Base-by-base conservation (phyloP, 257 asterid genomes). In the Dorcoceras hygrometricum region DNA sequence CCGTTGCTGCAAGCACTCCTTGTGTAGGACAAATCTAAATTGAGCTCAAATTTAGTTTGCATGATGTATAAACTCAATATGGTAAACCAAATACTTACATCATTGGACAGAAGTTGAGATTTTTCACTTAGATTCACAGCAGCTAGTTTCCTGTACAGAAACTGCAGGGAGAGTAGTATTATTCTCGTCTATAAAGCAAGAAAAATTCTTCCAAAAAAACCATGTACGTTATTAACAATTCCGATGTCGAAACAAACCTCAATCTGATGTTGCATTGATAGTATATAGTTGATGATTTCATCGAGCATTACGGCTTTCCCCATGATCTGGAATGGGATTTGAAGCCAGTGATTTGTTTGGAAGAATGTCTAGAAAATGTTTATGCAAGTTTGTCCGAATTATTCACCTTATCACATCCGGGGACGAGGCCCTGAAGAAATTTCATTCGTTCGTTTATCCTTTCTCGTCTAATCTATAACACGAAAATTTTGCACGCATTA, bases 301-400 rank as follows among this genome's bases (percentile, higher is more conserved):
- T 84, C 89, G 22, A 84, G 86, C 86, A 84, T 81, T 77, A 81
- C 77, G 9, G 87, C 87, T 67, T 84, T 84, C 69, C 89, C 89
- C 61, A 83, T 84, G 46, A 84, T 84, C 89, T 84, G 46, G 32
- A 29, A n/a, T 24, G 31, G 26, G 29, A 14, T 31, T 23, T 23
- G 12, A 14, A 34, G 46, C 11, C 32, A 64, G 19, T 46, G 3
- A 18, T 62, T 23, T n/a, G n/a, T n/a, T n/a, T n/a, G n/a, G n/a
- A n/a, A n/a, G n/a, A n/a, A n/a, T n/a, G n/a, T n/a, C n/a, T n/a
- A n/a, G n/a, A n/a, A n/a, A n/a, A n/a, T n/a, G n/a, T n/a, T n/a
- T n/a, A n/a, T n/a, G n/a, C n/a, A n/a, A n/a, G 53, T 51, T 27
- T 9, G 28, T 27, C 31, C 50, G 24, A 54, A 29, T n/a, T n/a